Conservation (phyloP, 352 stramenopile species). For the Elongisporangium senticosum region DNA sequence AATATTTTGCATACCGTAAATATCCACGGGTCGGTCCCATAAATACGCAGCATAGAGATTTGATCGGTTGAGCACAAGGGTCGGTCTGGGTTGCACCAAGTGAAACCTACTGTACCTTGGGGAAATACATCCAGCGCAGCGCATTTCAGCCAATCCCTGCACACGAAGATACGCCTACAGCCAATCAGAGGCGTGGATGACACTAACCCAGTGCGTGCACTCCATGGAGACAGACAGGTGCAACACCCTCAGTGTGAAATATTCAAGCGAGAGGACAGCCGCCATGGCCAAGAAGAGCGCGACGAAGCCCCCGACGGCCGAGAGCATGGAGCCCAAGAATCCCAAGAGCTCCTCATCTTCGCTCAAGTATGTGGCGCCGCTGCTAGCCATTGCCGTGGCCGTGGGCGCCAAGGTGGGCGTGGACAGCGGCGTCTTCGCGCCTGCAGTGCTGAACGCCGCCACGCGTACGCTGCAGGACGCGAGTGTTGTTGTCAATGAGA, state of each 20-base stretch:
- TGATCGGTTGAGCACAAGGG: neutral
- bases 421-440: neutral
- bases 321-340: neutral
- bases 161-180: conserved; percentile 1
- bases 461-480: neutral
- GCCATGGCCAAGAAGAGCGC: conserved; percentile 13
- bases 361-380: conserved; percentile 6
- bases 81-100: neutral
- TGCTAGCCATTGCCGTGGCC: conserved; percentile 18
- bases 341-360: conserved; percentile 12
- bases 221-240: neutral
- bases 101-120: neutral
- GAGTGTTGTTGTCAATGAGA: neutral
- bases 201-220: neutral
- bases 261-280: neutral
- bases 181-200: conserved; percentile 13
- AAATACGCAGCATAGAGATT: neutral
- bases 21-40: too few relatives aligned
- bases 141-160: conserved; percentile 11
- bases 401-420: conserved; percentile 7
- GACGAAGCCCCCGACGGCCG: conserved; percentile 2
- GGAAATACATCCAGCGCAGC: neutral
- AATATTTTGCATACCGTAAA: too few relatives aligned
- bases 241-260: neutral
- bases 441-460: neutral